Evolutionary conservation across 2,329 filamentous ascomycete genomes (phyloP).

Genomic region (Trichoderma lentiforme): DNA sequence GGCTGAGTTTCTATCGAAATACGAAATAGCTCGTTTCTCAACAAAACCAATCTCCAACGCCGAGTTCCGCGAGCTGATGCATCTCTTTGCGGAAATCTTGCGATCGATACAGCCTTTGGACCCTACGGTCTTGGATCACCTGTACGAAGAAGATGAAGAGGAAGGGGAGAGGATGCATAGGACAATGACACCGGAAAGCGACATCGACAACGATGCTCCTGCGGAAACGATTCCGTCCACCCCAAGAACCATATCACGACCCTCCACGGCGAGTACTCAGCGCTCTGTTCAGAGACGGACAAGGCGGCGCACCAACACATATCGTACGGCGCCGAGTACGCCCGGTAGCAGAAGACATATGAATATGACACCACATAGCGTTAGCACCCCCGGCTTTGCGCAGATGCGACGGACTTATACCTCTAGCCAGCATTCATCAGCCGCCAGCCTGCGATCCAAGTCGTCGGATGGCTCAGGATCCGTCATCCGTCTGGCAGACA

Average conservation of each 20-base stretch:
- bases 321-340: constrained; percentile 53
- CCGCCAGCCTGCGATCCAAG: constrained; percentile 38
- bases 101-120: constrained; percentile 69
- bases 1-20: constrained; percentile 67
- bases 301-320: constrained; percentile 41
- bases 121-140: constrained; percentile 45
- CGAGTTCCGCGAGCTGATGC: constrained; percentile 77
- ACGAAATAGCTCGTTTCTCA: constrained; percentile 85
- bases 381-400: constrained; percentile 39
- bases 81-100: constrained; percentile 76
- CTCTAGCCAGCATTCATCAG: constrained; percentile 39
- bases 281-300: constrained; percentile 37
- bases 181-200: constrained; percentile 34
- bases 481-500: constrained; percentile 48
- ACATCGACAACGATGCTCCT: constrained; percentile 47
- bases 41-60: constrained; percentile 62
- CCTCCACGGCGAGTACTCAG: constrained; percentile 31
- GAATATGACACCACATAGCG: constrained; percentile 36
- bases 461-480: constrained; percentile 39
- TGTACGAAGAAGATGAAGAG: constrained; percentile 24
- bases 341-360: constrained; percentile 41
- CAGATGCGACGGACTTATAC: constrained; percentile 42
- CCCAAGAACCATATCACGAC: constrained; percentile 31
- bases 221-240: constrained; percentile 42
- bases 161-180: neutral